Evolutionary conservation across 2,329 filamentous ascomycete species (phyloP).

Genomic region (Fusarium bactridioides): DNA sequence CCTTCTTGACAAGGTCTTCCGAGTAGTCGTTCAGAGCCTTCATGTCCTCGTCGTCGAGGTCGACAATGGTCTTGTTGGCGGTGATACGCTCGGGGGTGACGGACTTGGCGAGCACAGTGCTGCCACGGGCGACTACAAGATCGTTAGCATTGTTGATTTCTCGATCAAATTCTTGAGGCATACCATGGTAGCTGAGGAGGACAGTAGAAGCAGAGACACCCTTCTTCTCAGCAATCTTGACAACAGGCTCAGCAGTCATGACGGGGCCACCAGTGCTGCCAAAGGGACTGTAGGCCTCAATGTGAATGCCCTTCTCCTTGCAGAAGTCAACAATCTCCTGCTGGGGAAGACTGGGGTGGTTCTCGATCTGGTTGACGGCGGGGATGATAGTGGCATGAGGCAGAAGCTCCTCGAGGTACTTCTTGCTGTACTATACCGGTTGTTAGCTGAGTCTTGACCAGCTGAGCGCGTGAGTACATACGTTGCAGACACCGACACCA

Average conservation of each 20-base stretch:
- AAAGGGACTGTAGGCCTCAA: constrained; percentile 76
- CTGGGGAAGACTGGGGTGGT: constrained; percentile 75
- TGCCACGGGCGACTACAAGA: constrained; percentile 68
- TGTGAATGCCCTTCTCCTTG: constrained; percentile 71
- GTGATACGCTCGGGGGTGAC: constrained; percentile 73
- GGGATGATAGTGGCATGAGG: constrained; percentile 62
- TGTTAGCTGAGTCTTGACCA: background rate
- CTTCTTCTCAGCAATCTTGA: constrained; percentile 71
- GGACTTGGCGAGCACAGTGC: constrained; percentile 77
- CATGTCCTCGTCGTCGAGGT: constrained; percentile 69
- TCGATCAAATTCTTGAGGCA: constrained; percentile 38
- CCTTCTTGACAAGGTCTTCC: constrained; percentile 55
- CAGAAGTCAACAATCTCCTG: constrained; percentile 76
- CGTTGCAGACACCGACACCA: constrained; percentile 65
- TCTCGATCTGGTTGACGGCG: constrained; percentile 77
- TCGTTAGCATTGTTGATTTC: constrained; percentile 7
- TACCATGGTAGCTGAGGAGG: constrained; percentile 76
- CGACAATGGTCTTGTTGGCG: constrained; percentile 72
- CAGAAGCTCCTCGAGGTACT: constrained; percentile 64
- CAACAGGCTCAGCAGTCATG: constrained; percentile 67
- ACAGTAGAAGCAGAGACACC: constrained; percentile 68
- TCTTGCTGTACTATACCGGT: constrained; percentile 58
- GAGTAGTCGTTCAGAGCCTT: constrained; percentile 68
- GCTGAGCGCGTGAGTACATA: constrained; percentile 19
- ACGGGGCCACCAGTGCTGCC: constrained; percentile 71